A percentile compares a stretch with the other conserved stretches of the same genome.
phyloP scores from a whole-genome alignment of 179 eudicot species.

The Drosera spatulata region DNA sequence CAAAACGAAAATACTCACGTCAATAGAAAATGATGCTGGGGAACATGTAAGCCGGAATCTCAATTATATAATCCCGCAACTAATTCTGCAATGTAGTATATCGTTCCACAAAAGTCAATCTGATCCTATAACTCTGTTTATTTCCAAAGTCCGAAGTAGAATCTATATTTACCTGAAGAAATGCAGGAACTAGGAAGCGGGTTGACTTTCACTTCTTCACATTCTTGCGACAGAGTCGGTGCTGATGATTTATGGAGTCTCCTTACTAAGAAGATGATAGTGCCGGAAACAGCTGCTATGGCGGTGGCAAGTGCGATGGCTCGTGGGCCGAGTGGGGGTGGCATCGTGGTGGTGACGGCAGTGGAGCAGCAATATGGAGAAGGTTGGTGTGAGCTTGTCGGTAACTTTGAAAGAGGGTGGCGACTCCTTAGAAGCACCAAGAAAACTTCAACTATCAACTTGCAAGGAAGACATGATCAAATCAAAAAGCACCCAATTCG shows the following conservation, averaged over 20 bases:
- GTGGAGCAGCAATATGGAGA: no score
- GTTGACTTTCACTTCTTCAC: slow-evolving; percentile 17
- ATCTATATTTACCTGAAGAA: slow-evolving; percentile 17
- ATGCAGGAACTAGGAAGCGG: slow-evolving; percentile 33
- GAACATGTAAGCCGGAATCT: neutral
- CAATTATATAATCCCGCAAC: neutral
- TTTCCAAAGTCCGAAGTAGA: no score
- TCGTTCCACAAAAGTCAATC: neutral
- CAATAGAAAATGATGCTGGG: neutral
- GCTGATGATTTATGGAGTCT: slow-evolving; percentile 36
- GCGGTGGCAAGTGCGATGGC: slow-evolving; percentile 62
- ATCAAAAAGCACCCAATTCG: no score
- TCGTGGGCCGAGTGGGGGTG: slow-evolving; percentile 41
- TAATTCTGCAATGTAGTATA: neutral
- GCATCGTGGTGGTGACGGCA: slow-evolving; percentile 6
- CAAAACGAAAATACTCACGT: neutral
- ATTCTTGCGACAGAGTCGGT: neutral
- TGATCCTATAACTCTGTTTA: neutral
- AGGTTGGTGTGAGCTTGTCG: no score
- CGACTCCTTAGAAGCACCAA: no score
- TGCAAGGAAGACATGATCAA: no score
- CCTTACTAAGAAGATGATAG: slow-evolving; percentile 49
- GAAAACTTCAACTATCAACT: no score
- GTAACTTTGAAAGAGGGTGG: no score
- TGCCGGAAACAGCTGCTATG: slow-evolving; percentile 88